A percentile compares a stretch with the other conserved stretches of the same genome.
Conservation (phyloP, 371 early-diverging fungal genomes). For the Phascolomyces articulosus region DNA sequence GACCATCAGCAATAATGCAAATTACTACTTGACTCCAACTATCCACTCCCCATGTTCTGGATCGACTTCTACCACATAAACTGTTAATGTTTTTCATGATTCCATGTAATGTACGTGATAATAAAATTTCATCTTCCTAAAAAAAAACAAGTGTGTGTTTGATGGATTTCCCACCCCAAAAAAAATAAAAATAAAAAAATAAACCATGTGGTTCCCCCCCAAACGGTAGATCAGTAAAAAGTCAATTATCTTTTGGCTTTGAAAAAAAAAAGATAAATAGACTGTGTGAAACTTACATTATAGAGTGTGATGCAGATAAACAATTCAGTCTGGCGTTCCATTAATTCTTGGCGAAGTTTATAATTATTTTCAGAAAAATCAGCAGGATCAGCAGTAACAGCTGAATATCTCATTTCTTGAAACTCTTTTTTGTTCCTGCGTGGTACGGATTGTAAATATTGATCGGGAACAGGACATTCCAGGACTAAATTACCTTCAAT, state of each 20-base stretch:
- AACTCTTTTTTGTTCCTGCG: slow-evolving; percentile 65
- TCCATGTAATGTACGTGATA: slow-evolving; percentile 83
- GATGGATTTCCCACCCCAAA: too few species aligned
- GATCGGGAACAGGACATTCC: slow-evolving; percentile 72
- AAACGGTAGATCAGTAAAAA: too few species aligned
- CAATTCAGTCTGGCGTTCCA: slow-evolving; percentile 78
- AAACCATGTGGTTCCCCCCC: too few species aligned
- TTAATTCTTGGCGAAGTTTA: slow-evolving; percentile 79
- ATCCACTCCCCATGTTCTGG: slow-evolving; percentile 65
- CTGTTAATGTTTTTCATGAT: slow-evolving; percentile 89
- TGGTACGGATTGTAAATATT: slow-evolving; percentile 59
- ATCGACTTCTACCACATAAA: slow-evolving; percentile 74
- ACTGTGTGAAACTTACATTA: slow-evolving; percentile 55
- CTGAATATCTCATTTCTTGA: slow-evolving; percentile 77
- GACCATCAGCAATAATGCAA: slow-evolving; percentile 85
- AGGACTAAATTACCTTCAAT: slow-evolving; percentile 73
- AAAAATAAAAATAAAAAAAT: too few species aligned
- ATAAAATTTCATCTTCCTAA: slow-evolving; percentile 84
- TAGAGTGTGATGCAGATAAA: slow-evolving; percentile 92
- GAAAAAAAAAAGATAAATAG: too few species aligned
- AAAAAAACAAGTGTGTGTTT: neutral
- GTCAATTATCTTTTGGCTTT: too few species aligned
- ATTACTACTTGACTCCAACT: slow-evolving; percentile 92
- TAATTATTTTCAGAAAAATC: slow-evolving; percentile 73
- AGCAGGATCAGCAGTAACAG: slow-evolving; percentile 79